Evolutionary conservation across 2,329 filamentous ascomycete genomes (phyloP), one percentile per base, ranked within the genome.

Genomic region (Talaromyces rugulosus): DNA sequence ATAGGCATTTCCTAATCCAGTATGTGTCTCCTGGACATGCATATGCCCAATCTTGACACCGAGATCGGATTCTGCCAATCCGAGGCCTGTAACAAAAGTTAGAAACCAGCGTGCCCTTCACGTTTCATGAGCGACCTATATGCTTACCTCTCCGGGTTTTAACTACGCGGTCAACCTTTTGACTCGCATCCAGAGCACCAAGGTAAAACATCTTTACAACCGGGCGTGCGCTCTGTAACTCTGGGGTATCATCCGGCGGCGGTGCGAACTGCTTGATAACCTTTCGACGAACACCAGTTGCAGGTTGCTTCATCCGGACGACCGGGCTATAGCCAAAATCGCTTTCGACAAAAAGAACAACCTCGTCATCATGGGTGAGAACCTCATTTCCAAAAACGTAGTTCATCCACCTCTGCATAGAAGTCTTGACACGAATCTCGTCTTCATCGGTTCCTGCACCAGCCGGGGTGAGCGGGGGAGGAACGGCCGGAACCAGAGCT

Each of bases 291-390:
- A 99, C 92, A 51, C 95, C 95, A 1, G 95, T 99, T 8, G 95
- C 95, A 27, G 95, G 95, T 76, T 99, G 95, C 81, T 96, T 96
- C 83, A 92, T 92, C 75, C 94, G 89, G 54, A 97, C 89, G 71
- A 98, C 90, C 1, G 95, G 95, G 71, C 92, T 97, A 77, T 99
- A 99, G 47, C 95, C 95, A 75, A 97, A 98, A 75, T 99, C 95
- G 73, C 92, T 96, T 78, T 99, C 95, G n/a, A 99, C 92, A 70
- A 99, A 99, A 63, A 98, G 88, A 5, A 97, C 87, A 87, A 98
- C 94, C 78, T 99, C 95, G 65, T 98, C 94, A 73, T 99, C 95
- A 65, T 90, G 87, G 82, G 96, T 96, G 7, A 99, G 85, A 1
- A 96, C 88, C 40, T 98, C 93, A 69, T 95, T 98, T 70, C 86